Conservation (phyloP, 1,139 yeast genomes). For the Suhomyces wounanorum region DNA sequence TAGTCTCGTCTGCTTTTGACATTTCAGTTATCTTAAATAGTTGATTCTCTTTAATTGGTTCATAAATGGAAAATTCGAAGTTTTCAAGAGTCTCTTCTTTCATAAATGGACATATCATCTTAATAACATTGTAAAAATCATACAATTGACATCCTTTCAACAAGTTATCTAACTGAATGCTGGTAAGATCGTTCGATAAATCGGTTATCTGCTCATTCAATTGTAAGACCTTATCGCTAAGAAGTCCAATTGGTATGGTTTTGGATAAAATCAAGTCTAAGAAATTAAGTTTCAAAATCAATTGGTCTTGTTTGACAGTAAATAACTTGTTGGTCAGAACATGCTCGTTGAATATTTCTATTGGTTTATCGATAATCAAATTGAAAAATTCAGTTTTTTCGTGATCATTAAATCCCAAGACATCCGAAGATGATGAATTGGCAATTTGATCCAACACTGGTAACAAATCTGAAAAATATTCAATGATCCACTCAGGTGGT, state of each 20-base stretch:
- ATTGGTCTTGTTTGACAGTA: conserved; percentile 31
- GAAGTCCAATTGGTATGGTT: conserved; percentile 47
- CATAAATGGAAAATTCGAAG: conserved; percentile 57
- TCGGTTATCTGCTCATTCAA: conserved; percentile 38
- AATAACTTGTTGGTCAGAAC: conserved; percentile 28
- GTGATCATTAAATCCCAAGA: conserved; percentile 38
- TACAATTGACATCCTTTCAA: conserved; percentile 52
- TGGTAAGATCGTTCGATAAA: conserved; percentile 38
- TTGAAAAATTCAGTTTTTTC: conserved; percentile 35
- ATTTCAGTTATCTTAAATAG: conserved; percentile 51
- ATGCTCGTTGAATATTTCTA: conserved; percentile 44
- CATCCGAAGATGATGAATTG: conserved; percentile 20
- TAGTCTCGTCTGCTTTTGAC: conserved; percentile 38
- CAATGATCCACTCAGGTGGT: conserved; percentile 75
- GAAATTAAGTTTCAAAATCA: conserved; percentile 57
- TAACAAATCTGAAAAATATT: conserved; percentile 53
- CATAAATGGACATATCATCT: conserved; percentile 70
- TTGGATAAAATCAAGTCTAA: conserved; percentile 60
- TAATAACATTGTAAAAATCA: conserved; percentile 61
- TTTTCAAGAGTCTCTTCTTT: conserved; percentile 36
- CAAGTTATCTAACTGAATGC: conserved; percentile 45
- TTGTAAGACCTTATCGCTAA: conserved; percentile 42
- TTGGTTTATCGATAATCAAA: conserved; percentile 51
- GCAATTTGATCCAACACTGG: conserved; percentile 50
- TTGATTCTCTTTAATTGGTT: conserved; percentile 65